Evolutionary conservation across 2,329 filamentous ascomycete species (phyloP), one percentile per base, ranked within the genome.

Genomic region (Rhynchosporium secalis): DNA sequence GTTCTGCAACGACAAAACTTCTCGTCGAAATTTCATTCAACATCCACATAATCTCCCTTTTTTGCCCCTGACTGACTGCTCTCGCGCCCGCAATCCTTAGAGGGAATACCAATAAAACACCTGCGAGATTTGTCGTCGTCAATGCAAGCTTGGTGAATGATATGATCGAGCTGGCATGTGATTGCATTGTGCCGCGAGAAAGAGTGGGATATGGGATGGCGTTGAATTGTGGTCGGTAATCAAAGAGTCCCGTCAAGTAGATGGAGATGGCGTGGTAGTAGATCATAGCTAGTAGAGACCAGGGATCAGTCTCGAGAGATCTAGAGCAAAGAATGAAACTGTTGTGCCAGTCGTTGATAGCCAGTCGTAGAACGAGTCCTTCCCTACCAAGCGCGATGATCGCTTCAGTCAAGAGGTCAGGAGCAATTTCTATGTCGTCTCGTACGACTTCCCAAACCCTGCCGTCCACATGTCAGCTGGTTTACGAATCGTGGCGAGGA

Each of bases 241-340:
- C 66, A 26, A 68, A 71, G 9, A 65, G 60, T 0, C 69, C 68
- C 8, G 67, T 69, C n/a, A 70, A 65, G 45, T 58, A 71, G 9
- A 71, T 70, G 1, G 62, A 61, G 12, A 62, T 66, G 7, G 67
- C 65, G 40, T 66, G 62, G 52, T 66, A 69, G 51, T 68, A 70
- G 12, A 63, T 58, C 5, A 15, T 46, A 5, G 68, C 60, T 3
- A 71, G 54, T 3, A 62, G 31, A 3, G 45, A 52, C n/a, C 58
- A 61, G 12, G 40, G 55, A 41, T 56, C 20, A 31, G 49, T 15
- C 26, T 45, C 28, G 1, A 8, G 15, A 1, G 46, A 15, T 43
- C 13, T 20, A 26, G 51, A 26, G 20, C 26, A 40, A 2, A 29
- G 26, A 15, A 41, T 13, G 28, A 41, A 56, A 41, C 47, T 56